These are phyloP conservation scores for Trametes cinnabarina DNA, from an alignment of 768 basidiomycete genomes.

Conservation along the genomic window DNA sequence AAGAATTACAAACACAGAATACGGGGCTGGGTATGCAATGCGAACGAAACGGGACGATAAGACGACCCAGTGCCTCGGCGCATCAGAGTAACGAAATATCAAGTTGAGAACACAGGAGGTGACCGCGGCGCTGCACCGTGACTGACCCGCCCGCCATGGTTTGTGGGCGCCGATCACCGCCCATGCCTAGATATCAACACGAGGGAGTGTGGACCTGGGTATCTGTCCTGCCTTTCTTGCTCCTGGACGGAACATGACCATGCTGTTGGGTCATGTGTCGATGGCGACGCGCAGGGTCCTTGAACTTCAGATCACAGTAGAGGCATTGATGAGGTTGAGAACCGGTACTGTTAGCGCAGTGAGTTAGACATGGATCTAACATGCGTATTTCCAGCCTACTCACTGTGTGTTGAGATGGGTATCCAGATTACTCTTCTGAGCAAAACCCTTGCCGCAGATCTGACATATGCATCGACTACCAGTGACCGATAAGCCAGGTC, in stretches of 20 bases:
- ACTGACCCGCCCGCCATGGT: not conserved
- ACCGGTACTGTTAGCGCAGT: slow-evolving; percentile 45
- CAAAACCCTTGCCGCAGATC: slow-evolving; percentile 52
- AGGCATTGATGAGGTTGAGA: slow-evolving; percentile 53
- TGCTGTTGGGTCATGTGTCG: slow-evolving; percentile 56
- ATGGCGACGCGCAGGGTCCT: slow-evolving; percentile 63
- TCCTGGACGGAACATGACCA: slow-evolving; percentile 47
- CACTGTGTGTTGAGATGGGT: slow-evolving; percentile 58
- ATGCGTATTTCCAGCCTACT: slow-evolving; percentile 29
- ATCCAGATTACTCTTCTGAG: slow-evolving; percentile 56
- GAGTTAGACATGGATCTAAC: slow-evolving; percentile 11
- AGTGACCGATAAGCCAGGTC: not conserved
- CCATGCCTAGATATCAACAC: slow-evolving; percentile 20
- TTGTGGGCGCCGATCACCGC: slow-evolving; percentile 10
- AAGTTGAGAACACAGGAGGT: not conserved
- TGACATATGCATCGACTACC: slow-evolving; percentile 51
- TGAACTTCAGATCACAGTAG: slow-evolving; percentile 54
- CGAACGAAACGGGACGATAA: not conserved
- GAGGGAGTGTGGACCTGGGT: slow-evolving; percentile 17
- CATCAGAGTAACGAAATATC: not conserved
- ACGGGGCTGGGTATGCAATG: no score
- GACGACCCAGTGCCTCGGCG: not conserved
- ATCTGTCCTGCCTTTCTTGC: slow-evolving; percentile 43
- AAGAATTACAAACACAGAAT: not conserved
- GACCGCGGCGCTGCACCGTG: no score